A percentile compares a stretch with the other conserved stretches of the same genome.
phyloP scores from a whole-genome alignment of 2,329 filamentous ascomycete species.

The Penicillium hesseltinei region DNA sequence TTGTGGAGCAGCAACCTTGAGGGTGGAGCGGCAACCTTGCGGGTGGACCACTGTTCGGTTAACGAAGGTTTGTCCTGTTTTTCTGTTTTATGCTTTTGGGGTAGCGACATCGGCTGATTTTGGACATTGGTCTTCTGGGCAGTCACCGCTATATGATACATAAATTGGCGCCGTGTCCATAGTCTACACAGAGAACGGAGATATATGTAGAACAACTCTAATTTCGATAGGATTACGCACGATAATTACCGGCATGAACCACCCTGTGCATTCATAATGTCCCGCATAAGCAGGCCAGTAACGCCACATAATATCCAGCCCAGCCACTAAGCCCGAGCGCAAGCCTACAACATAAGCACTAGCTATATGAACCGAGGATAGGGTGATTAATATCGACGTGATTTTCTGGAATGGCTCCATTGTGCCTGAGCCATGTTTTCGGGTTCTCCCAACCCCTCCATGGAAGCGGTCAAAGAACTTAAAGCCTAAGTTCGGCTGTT shows the following conservation, averaged over 20 bases:
- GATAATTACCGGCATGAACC: neutral
- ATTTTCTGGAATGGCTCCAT: neutral
- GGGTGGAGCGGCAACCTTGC: neutral
- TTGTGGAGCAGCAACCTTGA: neutral
- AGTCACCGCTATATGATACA: neutral
- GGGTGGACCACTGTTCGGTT: neutral
- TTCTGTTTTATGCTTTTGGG: neutral
- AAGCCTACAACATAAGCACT: neutral
- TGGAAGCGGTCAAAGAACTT: neutral
- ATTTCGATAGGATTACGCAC: neutral
- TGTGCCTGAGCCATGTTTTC: neutral
- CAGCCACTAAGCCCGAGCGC: neutral
- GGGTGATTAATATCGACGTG: neutral
- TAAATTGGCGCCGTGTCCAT: neutral
- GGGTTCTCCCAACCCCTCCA: neutral
- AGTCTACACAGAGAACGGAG: neutral
- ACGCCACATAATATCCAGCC: neutral
- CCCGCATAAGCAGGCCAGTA: neutral
- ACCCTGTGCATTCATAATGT: neutral
- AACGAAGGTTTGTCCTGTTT: neutral
- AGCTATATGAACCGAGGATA: neutral
- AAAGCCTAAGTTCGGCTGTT: neutral
- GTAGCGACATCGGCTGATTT: neutral
- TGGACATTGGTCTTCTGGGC: neutral
- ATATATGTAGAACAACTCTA: neutral